phyloP scores from a whole-genome alignment of 495 filamentous ascomycete species.

The Wilcoxina mikolae region DNA sequence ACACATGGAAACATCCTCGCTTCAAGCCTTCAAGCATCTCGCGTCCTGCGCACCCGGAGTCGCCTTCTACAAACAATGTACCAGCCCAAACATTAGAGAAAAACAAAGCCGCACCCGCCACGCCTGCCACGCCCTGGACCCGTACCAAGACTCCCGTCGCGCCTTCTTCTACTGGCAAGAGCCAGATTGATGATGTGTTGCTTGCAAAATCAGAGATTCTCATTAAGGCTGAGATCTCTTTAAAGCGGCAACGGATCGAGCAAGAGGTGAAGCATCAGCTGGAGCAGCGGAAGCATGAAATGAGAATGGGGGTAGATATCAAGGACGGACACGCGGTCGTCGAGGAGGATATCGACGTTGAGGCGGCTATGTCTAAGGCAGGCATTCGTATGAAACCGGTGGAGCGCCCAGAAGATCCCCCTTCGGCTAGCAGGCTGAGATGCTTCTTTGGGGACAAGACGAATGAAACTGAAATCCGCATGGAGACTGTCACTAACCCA shows the following conservation, averaged over 20 bases:
- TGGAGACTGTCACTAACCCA: not conserved
- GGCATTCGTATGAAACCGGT: conserved; percentile 3
- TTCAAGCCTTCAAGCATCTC: conserved; percentile 41
- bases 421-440: not conserved
- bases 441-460: conserved; percentile 6
- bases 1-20: conserved; percentile 57
- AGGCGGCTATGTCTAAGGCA: conserved; percentile 2
- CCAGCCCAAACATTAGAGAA: not conserved
- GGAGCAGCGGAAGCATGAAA: conserved; percentile 12
- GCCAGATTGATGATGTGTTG: conserved; percentile 59
- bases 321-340: conserved; percentile 2
- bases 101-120: not conserved
- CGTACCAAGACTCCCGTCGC: conserved; percentile 4
- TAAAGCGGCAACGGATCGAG: conserved; percentile 71
- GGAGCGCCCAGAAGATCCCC: conserved; percentile 5
- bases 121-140: conserved; percentile 5
- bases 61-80: not conserved
- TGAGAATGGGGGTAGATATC: not conserved
- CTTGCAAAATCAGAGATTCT: conserved; percentile 72
- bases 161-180: not conserved
- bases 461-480: not conserved
- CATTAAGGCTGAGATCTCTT: conserved; percentile 63
- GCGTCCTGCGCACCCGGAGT: conserved; percentile 9
- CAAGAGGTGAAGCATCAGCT: conserved; percentile 38
- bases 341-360: conserved; percentile 10